These are phyloP conservation scores for Yamadazyma taylorii DNA, from an alignment of 1,139 yeast genomes.

Conservation along the genomic window DNA sequence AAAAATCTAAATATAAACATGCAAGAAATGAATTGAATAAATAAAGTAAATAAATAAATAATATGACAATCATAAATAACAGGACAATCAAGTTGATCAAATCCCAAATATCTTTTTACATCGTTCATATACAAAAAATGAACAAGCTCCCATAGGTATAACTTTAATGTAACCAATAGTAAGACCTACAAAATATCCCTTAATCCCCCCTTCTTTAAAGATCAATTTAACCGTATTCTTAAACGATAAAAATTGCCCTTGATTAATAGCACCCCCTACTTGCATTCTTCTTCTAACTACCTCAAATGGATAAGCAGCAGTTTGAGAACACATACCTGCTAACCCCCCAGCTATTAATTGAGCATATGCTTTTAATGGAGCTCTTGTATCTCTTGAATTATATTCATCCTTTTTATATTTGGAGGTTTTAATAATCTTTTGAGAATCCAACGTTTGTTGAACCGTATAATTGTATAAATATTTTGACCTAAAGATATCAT, in stretches of 20 bases:
- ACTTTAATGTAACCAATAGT: constrained; percentile 94
- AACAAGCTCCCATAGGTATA: constrained; percentile 96
- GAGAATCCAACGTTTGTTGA: constrained; percentile 13
- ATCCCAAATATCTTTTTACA: constrained; percentile 69
- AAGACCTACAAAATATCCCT: constrained; percentile 90
- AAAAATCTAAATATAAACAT: not conserved
- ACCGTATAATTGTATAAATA: constrained; percentile 59
- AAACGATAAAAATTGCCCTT: constrained; percentile 60
- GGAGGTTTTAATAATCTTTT: constrained; percentile 19
- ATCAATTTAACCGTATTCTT: constrained; percentile 56
- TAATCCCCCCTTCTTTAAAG: constrained; percentile 68
- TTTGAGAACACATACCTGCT: constrained; percentile 93
- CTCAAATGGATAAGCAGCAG: constrained; percentile 96
- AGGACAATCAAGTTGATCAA: too few relatives aligned
- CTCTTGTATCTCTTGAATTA: constrained; percentile 51
- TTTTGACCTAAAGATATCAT: constrained; percentile 74
- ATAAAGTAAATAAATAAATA: constrained; percentile 2
- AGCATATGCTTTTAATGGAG: constrained; percentile 84
- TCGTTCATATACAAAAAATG: constrained; percentile 91
- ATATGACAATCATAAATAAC: not conserved
- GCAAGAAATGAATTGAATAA: not conserved
- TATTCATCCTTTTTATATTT: constrained; percentile 21
- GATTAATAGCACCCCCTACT: constrained; percentile 79
- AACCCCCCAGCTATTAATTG: constrained; percentile 92
- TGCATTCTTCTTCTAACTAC: constrained; percentile 94